Evolutionary conservation across 345 rosid species (phyloP), one percentile per base, ranked within the genome.

Genomic region (Rhodamnia rubescens): DNA sequence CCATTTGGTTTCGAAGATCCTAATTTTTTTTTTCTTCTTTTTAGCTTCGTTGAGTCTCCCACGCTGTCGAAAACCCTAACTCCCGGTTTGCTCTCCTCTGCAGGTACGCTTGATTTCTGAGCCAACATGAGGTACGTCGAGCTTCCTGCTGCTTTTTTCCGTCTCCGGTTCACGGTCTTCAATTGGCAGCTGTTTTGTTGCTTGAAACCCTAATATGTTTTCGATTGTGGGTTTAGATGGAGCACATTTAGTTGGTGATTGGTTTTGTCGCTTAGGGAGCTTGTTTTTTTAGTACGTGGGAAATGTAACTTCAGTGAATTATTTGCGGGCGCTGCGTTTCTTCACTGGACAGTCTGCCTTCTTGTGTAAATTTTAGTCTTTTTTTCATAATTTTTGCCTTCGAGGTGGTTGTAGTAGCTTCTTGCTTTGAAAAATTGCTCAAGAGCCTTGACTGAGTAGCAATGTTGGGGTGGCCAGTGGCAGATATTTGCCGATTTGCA

Each of bases 71-170:
- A 69, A 69, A 7, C 80, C 78, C 80, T 36, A 36, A 69, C 26
- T 69, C 80, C 80, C 26, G 1, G 7, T 69, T 83, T 42, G 11
- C 64, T 49, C 84, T 85, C 8, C 5, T 59, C 83, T 52, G 86
- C 85, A 89, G 89, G 83, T 91, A 61, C 85, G 52, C 64, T 86
- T 11, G n/a, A 69, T 81, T 82, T 29, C 84, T 87, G 86, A 82
- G 74, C 83, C 87, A 90, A 53, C 52, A 92, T 92, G 93, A 91
- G 92, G 94, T 91, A 84, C 53, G 50, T 64, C 83, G 47, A 8
- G 7, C 47, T 49, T 85, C 82, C 81, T 82, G 15, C 40, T 50
- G 74, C 13, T 36, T 64, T 64, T 49, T 49, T n/a, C 47, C 26
- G 11, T 20, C 80, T 69, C 47, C 26, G 74, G 9, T 69, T 36